Evolutionary conservation across 331 rosid genomes (phyloP), one percentile per base, ranked within the genome.

Genomic region (Quercus tomentella): DNA sequence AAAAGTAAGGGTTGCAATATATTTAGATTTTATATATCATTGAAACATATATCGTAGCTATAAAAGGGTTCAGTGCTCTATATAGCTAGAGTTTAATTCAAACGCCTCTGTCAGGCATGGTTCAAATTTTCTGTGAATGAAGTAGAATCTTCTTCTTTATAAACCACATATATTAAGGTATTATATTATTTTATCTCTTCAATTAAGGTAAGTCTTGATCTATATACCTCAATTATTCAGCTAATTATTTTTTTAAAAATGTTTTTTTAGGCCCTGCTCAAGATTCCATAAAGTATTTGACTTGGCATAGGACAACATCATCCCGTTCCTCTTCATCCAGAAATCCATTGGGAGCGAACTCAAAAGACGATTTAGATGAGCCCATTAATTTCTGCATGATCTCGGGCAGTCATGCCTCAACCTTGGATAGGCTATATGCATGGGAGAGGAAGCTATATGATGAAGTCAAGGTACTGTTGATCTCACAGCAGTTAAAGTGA

Each of bases 401-500:
- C 80, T 90, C 98, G 4, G 97, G 98, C 70, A 93, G 99, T 63
- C 99, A 96, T 83, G 97, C 93, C 12, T 96, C 99, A 77, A 96
- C 99, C 78, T 88, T 96, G 89, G 99, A 96, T 82, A 91, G 99
- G 82, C 87, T 96, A 74, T 89, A 91, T 81, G 98, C 97, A 1
- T 96, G 99, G 99, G 99, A 96, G 88, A 93, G 89, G 84, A 96
- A 96, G 84, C 98, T 96, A 65, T 89, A 90, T 66, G 99, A 96
- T 87, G 99, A 96, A 85, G 98, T 96, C 72, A 96, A 96, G 99
- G 99, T 96, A 91, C 79, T 45, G 4, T 70, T 22, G 66, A 54
- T 80, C 66, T 41, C 85, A 78, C 62, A 45, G 20, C n/a, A 7
- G 65, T 78, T 25, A 31, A 18, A 31, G 41, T 30, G 70, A 31